Evolutionary conservation across 2,329 filamentous ascomycete genomes (phyloP).

Genomic region (Alternaria ventricosa): DNA sequence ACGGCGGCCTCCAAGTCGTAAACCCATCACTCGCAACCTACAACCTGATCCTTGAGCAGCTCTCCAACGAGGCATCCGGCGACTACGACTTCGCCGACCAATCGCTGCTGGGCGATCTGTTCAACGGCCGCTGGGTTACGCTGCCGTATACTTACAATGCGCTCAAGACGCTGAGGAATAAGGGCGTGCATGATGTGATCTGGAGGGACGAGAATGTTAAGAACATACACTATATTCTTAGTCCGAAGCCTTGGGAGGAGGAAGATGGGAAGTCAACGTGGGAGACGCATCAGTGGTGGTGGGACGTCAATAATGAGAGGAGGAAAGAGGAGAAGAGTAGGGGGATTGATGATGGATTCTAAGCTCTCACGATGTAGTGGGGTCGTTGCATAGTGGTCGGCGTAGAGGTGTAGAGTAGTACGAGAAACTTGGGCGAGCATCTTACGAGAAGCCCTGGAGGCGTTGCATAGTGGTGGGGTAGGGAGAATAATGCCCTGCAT

Average conservation of each 20-base stretch:
- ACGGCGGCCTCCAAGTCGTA: slow-evolving; percentile 68
- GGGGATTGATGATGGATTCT: slow-evolving; percentile 62
- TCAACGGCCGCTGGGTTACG: slow-evolving; percentile 63
- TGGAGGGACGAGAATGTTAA: slow-evolving; percentile 67
- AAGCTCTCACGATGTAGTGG: neutral
- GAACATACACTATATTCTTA: slow-evolving; percentile 68
- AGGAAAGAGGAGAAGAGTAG: slow-evolving; percentile 54
- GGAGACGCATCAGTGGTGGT: slow-evolving; percentile 65
- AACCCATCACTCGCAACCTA: slow-evolving; percentile 62
- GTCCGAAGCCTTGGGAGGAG: slow-evolving; percentile 70
- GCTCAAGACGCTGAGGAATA: slow-evolving; percentile 64
- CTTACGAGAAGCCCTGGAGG: neutral
- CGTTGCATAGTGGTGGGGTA: neutral
- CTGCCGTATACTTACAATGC: slow-evolving; percentile 68
- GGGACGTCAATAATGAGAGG: slow-evolving; percentile 59
- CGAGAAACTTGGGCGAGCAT: neutral
- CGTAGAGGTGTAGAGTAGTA: neutral
- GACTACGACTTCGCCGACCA: slow-evolving; percentile 68
- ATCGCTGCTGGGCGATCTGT: slow-evolving; percentile 63
- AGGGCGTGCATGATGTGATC: slow-evolving; percentile 64
- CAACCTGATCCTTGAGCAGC: slow-evolving; percentile 57
- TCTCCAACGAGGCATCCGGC: slow-evolving; percentile 55
- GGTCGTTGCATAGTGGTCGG: neutral
- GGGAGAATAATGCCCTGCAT: neutral
- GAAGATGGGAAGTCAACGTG: slow-evolving; percentile 52